Conservation (phyloP, 176 grass and related monocot species). For the Aegilops longissima region DNA sequence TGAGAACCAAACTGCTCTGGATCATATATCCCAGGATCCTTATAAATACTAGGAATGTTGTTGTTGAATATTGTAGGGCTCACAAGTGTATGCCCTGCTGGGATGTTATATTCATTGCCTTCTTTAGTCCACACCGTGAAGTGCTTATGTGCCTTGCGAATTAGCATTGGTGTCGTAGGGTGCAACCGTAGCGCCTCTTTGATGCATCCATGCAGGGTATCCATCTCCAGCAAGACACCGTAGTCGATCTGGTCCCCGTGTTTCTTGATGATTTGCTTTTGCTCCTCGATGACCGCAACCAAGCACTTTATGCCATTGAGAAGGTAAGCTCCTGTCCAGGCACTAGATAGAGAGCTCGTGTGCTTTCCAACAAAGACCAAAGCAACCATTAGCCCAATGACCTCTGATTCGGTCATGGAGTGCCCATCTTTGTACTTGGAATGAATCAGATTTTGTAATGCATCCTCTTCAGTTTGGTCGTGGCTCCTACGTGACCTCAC, state of each 20-base stretch:
- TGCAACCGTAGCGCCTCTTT: slow-evolving; percentile 9
- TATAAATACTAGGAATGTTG: background rate
- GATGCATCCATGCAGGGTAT: background rate
- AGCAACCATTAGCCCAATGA: background rate
- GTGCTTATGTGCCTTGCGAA: background rate
- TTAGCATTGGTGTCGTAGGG: background rate
- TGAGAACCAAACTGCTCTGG: background rate
- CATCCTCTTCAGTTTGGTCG: slow-evolving; percentile 27
- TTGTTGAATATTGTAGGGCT: background rate
- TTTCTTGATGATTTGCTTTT: slow-evolving; percentile 32
- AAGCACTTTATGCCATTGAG: slow-evolving; percentile 19
- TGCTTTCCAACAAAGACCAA: slow-evolving; percentile 39
- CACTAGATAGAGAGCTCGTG: slow-evolving; percentile 32
- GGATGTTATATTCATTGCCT: background rate
- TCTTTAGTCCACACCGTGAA: background rate
- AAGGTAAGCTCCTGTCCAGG: slow-evolving; percentile 46
- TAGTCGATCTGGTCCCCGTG: background rate
- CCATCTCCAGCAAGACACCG: background rate
- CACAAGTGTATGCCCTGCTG: background rate
- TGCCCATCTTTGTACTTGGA: slow-evolving; percentile 43
- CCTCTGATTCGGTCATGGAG: background rate
- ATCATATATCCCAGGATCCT: background rate
- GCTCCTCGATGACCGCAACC: slow-evolving; percentile 35
- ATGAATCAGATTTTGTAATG: slow-evolving; percentile 51
- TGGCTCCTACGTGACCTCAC: slow-evolving; percentile 38